Evolutionary conservation across 164 flowering plant genomes (phyloP), one percentile per base, ranked within the genome.

Genomic region (Berberis vulgaris): DNA sequence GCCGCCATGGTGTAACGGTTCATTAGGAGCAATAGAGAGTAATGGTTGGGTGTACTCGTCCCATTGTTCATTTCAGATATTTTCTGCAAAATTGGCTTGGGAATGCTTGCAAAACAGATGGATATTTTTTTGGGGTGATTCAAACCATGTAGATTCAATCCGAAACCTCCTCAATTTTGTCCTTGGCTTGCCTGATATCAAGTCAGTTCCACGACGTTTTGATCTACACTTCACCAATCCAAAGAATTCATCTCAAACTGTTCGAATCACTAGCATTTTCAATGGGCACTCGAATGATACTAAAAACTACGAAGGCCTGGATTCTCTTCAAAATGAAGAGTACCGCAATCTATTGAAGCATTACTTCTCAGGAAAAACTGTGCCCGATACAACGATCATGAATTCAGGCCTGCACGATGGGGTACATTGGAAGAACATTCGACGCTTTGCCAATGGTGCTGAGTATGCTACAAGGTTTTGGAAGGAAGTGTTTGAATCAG

Each of bases 61-160:
- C 1, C 99, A 91, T 69, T 95, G 99, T 61, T 74, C 94, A 1
- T 95, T 91, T 62, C 72, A 64, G 57, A 46, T 95, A 50, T 88
- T 81, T 61, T 55, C 80, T 0, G 62, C 75, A 2, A 79, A 79
- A 45, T 70, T 83, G 2, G 97, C 99, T 10, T 95, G 99, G 99
- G 70, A 83, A 39, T 95, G 99, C 75, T 72, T 95, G 69, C 78
- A 74, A 47, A 73, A 77, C 55, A 58, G 88, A 7, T 95, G 99
- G 97, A 78, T 95, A 49, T 95, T 95, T 91, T 95, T 88, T 76
- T 95, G 97, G 99, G 99, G 99, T 3, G 99, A 95, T 67, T 95
- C 99, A 5, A 95, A 95, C 73, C 99, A 95, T 60, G 96, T 91
- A 2, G 99, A 95, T 60, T 81, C 97, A 0, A 78, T 91, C 41